Evolutionary conservation across 495 filamentous ascomycete species (phyloP).

Genomic region (Aspergillus haitiensis): DNA sequence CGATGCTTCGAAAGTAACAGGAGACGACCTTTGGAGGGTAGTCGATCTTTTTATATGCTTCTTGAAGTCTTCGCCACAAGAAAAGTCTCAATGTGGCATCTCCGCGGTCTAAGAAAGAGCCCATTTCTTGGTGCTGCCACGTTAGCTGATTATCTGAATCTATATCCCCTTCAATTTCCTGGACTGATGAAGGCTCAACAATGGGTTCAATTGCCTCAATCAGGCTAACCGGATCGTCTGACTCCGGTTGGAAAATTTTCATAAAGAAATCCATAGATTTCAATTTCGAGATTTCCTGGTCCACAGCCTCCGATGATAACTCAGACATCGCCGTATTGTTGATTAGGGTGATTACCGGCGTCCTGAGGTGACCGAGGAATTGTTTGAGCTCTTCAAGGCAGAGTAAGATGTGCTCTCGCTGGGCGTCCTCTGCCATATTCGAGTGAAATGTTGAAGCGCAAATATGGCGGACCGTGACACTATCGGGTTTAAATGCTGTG

Average conservation of each 20-base stretch:
- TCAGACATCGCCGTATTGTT: constrained; percentile 91
- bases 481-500: constrained; percentile 26
- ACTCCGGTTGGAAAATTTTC: constrained; percentile 68
- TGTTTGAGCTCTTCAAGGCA: constrained; percentile 74
- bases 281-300: constrained; percentile 85
- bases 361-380: constrained; percentile 41
- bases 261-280: constrained; percentile 96
- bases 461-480: constrained; percentile 61
- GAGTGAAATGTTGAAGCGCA: constrained; percentile 82
- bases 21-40: constrained; percentile 84
- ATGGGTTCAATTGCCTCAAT: constrained; percentile 94
- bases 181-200: constrained; percentile 68
- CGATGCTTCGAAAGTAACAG: constrained; percentile 80
- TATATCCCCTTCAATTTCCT: constrained; percentile 27
- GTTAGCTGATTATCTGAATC: constrained; percentile 20
- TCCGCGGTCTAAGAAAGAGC: constrained; percentile 76
- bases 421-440: constrained; percentile 64
- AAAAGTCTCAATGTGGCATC: constrained; percentile 79
- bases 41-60: constrained; percentile 80
- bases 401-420: constrained; percentile 73
- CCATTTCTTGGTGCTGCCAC: constrained; percentile 65
- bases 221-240: constrained; percentile 70
- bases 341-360: constrained; percentile 61
- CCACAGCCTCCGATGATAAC: constrained; percentile 74
- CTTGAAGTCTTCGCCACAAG: constrained; percentile 82